Percentiles rank a stretch among this genome's conserved stretches.
phyloP scores from a whole-genome alignment of 2,329 filamentous ascomycete genomes.

The Cytospora leucostoma region DNA sequence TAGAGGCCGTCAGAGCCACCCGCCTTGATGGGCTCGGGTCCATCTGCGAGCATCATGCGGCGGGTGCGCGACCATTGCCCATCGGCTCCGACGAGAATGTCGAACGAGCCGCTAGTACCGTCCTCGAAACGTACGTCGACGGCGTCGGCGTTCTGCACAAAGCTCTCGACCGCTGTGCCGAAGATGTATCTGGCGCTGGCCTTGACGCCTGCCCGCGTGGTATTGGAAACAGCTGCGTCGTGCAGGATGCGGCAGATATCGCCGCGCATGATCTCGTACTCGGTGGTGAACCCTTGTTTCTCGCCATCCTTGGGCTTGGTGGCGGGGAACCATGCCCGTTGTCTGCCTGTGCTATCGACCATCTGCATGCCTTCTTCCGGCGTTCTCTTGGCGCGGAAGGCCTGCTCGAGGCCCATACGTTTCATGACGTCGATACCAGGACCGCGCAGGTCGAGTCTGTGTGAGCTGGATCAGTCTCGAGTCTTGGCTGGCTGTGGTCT shows the following conservation, averaged over 20 bases:
- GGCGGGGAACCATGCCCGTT: conserved; percentile 43
- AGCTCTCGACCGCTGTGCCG: conserved; percentile 32
- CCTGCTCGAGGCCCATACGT: conserved; percentile 52
- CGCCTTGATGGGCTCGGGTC: conserved; percentile 10
- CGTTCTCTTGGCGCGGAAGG: conserved; percentile 21
- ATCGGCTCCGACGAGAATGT: conserved; percentile 57
- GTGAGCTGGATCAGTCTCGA: no score
- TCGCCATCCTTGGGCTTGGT: conserved; percentile 43
- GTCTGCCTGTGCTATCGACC: conserved; percentile 41
- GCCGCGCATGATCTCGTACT: conserved; percentile 62
- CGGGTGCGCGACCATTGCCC: conserved; percentile 52
- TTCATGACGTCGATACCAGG: conserved; percentile 52
- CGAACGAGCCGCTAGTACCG: conserved; percentile 45
- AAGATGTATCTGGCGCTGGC: conserved; percentile 34
- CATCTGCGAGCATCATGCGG: conserved; percentile 41
- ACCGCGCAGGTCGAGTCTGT: conserved; percentile 56
- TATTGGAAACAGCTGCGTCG: no score
- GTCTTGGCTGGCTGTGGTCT: no score
- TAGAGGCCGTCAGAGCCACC: conserved; percentile 30
- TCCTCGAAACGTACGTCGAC: conserved; percentile 44
- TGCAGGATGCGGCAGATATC: conserved; percentile 54
- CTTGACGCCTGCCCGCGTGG: conserved; percentile 31
- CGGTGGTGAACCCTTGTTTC: conserved; percentile 49
- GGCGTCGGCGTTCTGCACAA: conserved; percentile 32
- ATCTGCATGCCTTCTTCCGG: conserved; percentile 40